Base-by-base conservation (phyloP, 306 rosid genomes). In the Amphicarpaea edgeworthii region DNA sequence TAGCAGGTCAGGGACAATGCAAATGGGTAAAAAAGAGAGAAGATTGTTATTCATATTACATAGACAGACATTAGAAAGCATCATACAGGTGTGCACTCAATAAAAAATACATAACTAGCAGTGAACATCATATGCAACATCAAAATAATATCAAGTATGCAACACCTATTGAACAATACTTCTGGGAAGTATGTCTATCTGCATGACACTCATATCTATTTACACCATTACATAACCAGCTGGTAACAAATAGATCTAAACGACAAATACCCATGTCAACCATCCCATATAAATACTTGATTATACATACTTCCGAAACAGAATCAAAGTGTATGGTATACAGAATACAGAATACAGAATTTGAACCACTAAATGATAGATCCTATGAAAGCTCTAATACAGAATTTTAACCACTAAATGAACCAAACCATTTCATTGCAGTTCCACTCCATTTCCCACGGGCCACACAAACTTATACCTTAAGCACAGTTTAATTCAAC, bases 111-210 rank as follows among this genome's bases (percentile, higher is more conserved):
- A 73, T 19, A 47, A 16, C 24, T 26, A 60, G 32, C 24, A 32
- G 7, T 9, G 38, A 65, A 17, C 46, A 30, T 30, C 37, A 30
- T 1, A 8, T 26, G 28, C 3, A 61, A 32, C 41, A 28, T 50
- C 67, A 23, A 38, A 50, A 49, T 46, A 75, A 41, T 16, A 64
- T 54, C 75, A 57, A 34, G 42, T 30, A 45, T 50, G 14, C 32
- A 51, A 3, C n/a, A 5, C 6, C 24, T 2, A 59, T 12, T 6
- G 41, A 68, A 53, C 65, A 62, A 32, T 2, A 5, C 41, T 41
- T 41, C 32, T 28, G 32, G 32, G 7, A 78, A 20, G 32, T 6
- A 34, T 51, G 73, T 28, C 37, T 7, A 7, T 16, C 26, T 16
- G 41, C 14, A 7, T 10, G 16, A 9, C 57, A 12, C 24, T 6